phyloP scores from a whole-genome alignment of 441 rosid species.

The Cnidoscolus chayamansa region DNA sequence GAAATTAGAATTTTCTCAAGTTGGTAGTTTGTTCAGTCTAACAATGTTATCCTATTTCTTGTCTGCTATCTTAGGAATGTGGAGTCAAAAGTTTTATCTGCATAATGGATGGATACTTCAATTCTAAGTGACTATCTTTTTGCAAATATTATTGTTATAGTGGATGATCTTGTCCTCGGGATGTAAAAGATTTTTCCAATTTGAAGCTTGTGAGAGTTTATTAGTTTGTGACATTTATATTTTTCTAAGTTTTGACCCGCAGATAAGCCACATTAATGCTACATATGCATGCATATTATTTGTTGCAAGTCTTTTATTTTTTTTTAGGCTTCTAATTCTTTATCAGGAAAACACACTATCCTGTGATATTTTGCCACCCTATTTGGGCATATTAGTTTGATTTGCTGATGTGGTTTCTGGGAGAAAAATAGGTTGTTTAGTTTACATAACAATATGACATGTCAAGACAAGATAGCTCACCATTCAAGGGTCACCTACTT shows the following conservation, averaged over 20 bases:
- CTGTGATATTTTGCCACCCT: not conserved
- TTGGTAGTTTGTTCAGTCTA: slow-evolving; percentile 6
- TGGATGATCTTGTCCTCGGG: not conserved
- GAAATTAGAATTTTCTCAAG: not conserved
- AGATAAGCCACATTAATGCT: not conserved
- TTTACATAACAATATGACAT: too few relatives aligned
- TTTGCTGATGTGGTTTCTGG: too few relatives aligned
- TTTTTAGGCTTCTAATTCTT: not conserved
- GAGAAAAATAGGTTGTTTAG: too few relatives aligned
- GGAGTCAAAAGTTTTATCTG: not conserved
- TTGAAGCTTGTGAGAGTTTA: not conserved
- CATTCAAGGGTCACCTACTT: too few relatives aligned
- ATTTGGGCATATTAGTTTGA: not conserved
- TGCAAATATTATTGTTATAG: not conserved
- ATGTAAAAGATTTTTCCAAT: not conserved
- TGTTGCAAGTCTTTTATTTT: not conserved
- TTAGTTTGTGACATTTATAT: too few relatives aligned
- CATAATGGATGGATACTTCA: not conserved
- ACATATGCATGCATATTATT: not conserved
- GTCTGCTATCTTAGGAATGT: not conserved
- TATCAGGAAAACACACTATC: not conserved
- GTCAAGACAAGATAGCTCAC: too few relatives aligned
- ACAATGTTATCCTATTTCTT: not conserved
- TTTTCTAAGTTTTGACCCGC: not conserved
- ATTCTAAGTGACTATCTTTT: not conserved